Conservation (phyloP, 306 rosid species). For the Pterocarpus santalinus region DNA sequence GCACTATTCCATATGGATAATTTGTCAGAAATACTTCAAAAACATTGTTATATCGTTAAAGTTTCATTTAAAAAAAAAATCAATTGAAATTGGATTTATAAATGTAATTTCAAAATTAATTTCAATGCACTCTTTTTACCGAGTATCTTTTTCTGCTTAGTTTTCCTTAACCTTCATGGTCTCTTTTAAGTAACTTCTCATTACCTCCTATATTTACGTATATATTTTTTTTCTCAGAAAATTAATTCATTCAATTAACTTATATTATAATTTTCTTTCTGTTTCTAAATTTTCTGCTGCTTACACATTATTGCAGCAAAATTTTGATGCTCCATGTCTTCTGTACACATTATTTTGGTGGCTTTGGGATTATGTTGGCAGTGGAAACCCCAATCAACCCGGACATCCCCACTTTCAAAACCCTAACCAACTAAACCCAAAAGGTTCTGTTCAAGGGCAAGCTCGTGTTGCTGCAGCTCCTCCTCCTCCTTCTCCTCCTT, state of each 20-base stretch:
- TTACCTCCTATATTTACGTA: not conserved
- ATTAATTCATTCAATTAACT: not conserved
- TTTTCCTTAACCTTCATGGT: not conserved
- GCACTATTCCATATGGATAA: conserved; percentile 12
- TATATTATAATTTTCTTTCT: not conserved
- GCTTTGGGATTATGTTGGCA: conserved; percentile 15
- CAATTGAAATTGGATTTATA: not conserved
- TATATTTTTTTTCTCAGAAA: not conserved
- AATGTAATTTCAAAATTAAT: not conserved
- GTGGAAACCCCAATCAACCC: conserved; percentile 41
- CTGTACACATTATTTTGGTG: not conserved
- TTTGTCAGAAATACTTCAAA: conserved; percentile 5
- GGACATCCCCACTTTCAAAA: conserved; percentile 29
- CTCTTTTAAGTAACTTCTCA: not conserved
- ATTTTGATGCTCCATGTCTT: not conserved
- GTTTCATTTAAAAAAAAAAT: not conserved
- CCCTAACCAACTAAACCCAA: conserved; percentile 54
- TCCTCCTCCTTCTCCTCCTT: not conserved
- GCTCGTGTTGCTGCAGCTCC: conserved; percentile 9
- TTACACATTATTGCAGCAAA: conserved; percentile 6
- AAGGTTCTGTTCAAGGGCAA: conserved; percentile 49
- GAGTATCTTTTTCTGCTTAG: not conserved
- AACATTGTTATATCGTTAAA: not conserved
- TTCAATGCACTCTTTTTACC: not conserved
- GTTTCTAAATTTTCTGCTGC: not conserved